Percentiles rank a stretch among this genome's conserved stretches.
These are phyloP conservation scores for Brachypodium distachyon DNA, from an alignment of 202 grass and related monocot genomes.

Conservation along the genomic window DNA sequence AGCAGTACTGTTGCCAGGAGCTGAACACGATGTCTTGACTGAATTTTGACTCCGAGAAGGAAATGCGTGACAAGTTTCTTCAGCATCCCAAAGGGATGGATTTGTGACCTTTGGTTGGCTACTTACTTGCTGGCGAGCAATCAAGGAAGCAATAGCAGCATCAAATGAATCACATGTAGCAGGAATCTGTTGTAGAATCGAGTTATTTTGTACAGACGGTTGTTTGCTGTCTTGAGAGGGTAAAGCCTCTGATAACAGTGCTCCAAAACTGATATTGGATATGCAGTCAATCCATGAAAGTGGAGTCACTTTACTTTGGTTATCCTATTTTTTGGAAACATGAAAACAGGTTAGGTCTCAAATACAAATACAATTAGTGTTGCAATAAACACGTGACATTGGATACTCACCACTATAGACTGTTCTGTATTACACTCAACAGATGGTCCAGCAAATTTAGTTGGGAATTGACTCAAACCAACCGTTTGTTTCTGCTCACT, in stretches of 20 bases:
- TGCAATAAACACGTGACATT: constrained; percentile 13
- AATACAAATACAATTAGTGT: constrained; percentile 8
- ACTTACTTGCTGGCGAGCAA: constrained; percentile 45
- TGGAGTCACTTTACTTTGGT: constrained; percentile 38
- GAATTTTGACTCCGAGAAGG: constrained; percentile 39
- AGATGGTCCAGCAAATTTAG: constrained; percentile 24
- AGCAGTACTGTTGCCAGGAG: constrained; percentile 13
- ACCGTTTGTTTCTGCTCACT: constrained; percentile 26
- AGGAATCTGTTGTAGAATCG: constrained; percentile 43
- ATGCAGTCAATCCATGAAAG: constrained; percentile 73
- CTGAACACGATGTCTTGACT: background rate
- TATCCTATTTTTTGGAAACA: constrained; percentile 42
- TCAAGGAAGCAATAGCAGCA: constrained; percentile 76
- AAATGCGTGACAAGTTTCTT: constrained; percentile 91
- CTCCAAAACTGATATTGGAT: constrained; percentile 91
- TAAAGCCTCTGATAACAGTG: constrained; percentile 55
- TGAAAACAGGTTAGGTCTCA: background rate
- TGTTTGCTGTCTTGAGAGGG: constrained; percentile 53
- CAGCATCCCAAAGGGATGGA: constrained; percentile 81
- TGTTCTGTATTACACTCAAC: constrained; percentile 13
- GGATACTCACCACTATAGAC: constrained; percentile 24
- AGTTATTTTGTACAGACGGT: constrained; percentile 44
- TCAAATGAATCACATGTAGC: constrained; percentile 88
- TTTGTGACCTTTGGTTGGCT: constrained; percentile 29
- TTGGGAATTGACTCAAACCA: constrained; percentile 25